A percentile compares a stretch with the other conserved stretches of the same genome.
Conservation (phyloP, 73 alveolate genomes). For the Paramecium octaurelia region DNA sequence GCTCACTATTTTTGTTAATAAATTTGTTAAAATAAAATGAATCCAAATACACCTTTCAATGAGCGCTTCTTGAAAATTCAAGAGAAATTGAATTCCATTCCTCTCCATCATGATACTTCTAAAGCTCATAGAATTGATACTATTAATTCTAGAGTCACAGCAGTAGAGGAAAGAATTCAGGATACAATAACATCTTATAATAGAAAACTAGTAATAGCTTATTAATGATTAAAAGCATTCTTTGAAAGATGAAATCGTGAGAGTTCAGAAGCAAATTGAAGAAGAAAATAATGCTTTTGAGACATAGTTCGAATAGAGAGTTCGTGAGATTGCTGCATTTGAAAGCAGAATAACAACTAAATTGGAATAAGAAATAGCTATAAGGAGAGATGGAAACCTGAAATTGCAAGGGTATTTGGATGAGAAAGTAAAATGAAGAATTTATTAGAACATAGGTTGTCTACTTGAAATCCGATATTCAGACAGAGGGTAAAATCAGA, state of each 20-base stretch:
- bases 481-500: slow-evolving; percentile 58
- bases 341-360: slow-evolving; percentile 57
- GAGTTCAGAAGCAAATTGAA: slow-evolving; percentile 50
- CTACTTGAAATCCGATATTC: slow-evolving; percentile 50
- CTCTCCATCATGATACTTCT: slow-evolving; percentile 42
- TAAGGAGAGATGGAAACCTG: slow-evolving; percentile 56
- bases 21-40: slow-evolving; percentile 32
- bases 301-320: slow-evolving; percentile 46
- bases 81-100: slow-evolving; percentile 55
- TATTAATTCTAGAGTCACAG: slow-evolving; percentile 37
- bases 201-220: not conserved
- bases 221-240: not conserved
- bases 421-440: not conserved
- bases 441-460: not conserved
- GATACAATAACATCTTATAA: slow-evolving; percentile 30
- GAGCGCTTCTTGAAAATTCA: slow-evolving; percentile 55
- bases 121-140: slow-evolving; percentile 60
- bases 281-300: slow-evolving; percentile 59
- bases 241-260: slow-evolving; percentile 54
- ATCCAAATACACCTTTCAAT: slow-evolving; percentile 58
- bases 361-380: slow-evolving; percentile 51
- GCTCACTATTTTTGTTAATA: not conserved
- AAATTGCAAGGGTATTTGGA: slow-evolving; percentile 51
- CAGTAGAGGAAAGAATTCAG: slow-evolving; percentile 48
- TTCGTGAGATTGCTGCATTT: slow-evolving; percentile 60